Evolutionary conservation across 2,329 filamentous ascomycete genomes (phyloP).

Genomic region (Fusarium longipes): DNA sequence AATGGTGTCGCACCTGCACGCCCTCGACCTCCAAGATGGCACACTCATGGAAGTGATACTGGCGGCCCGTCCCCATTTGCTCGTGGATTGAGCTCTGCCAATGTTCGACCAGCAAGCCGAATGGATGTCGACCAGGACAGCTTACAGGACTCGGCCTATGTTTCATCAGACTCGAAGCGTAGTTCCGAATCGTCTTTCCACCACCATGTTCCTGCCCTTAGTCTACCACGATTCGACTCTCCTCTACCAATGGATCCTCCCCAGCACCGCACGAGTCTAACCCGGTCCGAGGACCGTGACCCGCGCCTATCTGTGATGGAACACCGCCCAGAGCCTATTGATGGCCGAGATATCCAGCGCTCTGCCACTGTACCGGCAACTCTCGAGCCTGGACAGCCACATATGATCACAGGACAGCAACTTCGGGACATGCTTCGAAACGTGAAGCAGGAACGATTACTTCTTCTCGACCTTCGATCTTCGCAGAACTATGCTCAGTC

Average conservation of each 20-base stretch:
- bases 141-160: conserved; percentile 64
- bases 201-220: conserved; percentile 54
- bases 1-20: conserved; percentile 49
- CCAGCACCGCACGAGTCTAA: conserved; percentile 48
- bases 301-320: conserved; percentile 66
- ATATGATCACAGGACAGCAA: conserved; percentile 64
- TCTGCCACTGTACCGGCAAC: conserved; percentile 66
- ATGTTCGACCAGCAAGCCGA: conserved; percentile 40
- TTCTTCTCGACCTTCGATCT: conserved; percentile 88
- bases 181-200: conserved; percentile 61
- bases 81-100: conserved; percentile 39
- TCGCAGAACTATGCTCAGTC: conserved; percentile 83
- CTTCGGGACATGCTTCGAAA: conserved; percentile 67
- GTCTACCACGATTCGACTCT: conserved; percentile 57
- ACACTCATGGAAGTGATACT: conserved; percentile 61
- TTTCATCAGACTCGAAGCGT: conserved; percentile 65
- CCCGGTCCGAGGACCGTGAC: conserved; percentile 63
- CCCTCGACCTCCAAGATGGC: conserved; percentile 59
- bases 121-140: conserved; percentile 61
- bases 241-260: conserved; percentile 49
- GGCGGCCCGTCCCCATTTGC: conserved; percentile 51
- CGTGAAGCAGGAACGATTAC: conserved; percentile 56
- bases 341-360: conserved; percentile 42
- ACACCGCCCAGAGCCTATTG: conserved; percentile 56
- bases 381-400: conserved; percentile 59